A percentile compares a stretch with the other conserved stretches of the same genome.
These are phyloP conservation scores for Botrytis galanthina DNA, from an alignment of 2,329 filamentous ascomycete genomes.

Conservation along the genomic window DNA sequence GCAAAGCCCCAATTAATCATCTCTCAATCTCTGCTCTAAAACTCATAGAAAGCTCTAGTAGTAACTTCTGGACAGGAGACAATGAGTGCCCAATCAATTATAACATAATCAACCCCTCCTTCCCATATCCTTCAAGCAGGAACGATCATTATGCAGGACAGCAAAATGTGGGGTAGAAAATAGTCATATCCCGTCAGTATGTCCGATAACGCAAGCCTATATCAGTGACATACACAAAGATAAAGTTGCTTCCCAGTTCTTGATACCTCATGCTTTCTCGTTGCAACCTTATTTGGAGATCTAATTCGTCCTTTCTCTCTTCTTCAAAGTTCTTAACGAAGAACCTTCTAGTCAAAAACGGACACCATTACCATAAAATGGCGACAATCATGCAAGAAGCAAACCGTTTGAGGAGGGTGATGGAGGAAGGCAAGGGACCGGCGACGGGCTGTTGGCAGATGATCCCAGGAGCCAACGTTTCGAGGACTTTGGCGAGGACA, in stretches of 20 bases:
- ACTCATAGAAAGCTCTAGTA: neutral
- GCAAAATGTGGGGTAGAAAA: slow-evolving; percentile 9
- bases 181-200: neutral
- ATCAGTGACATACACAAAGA: neutral
- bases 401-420: slow-evolving; percentile 51
- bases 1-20: neutral
- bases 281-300: neutral
- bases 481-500: slow-evolving; percentile 57
- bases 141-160: slow-evolving; percentile 7
- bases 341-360: neutral
- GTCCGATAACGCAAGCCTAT: neutral
- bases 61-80: neutral
- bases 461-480: slow-evolving; percentile 59
- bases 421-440: slow-evolving; percentile 45
- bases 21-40: neutral
- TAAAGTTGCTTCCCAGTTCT: neutral
- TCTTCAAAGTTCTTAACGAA: neutral
- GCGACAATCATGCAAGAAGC: slow-evolving; percentile 37
- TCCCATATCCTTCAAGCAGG: neutral
- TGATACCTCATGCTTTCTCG: slow-evolving; percentile 4
- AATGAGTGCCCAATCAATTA: neutral
- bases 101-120: neutral
- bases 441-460: slow-evolving; percentile 62
- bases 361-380: slow-evolving; percentile 24
- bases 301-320: neutral